Percentiles rank a stretch among this genome's conserved stretches.
Conservation (phyloP, 345 rosid genomes). For the Gossypium australe region DNA sequence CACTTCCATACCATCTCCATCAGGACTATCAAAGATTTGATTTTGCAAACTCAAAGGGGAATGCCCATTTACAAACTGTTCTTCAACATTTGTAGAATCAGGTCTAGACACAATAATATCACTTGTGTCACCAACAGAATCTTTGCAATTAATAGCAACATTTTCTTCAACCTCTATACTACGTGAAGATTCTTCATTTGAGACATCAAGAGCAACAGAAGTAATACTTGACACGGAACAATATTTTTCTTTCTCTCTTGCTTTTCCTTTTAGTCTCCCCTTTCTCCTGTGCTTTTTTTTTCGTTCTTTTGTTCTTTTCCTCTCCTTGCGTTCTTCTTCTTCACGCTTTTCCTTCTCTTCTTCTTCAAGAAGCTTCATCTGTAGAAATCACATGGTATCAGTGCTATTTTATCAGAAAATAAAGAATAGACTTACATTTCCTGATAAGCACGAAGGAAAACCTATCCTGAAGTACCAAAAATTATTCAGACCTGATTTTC, state of each 20-base stretch:
- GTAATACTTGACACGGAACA: conserved; percentile 27
- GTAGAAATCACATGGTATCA: conserved; percentile 21
- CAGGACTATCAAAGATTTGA: conserved; percentile 31
- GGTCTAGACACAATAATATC: conserved; percentile 44
- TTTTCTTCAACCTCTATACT: conserved; percentile 31
- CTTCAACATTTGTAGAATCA: conserved; percentile 45
- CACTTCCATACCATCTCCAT: conserved; percentile 23
- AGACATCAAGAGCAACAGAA: conserved; percentile 20
- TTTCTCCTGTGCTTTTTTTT: conserved; percentile 88
- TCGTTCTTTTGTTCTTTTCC: conserved; percentile 78
- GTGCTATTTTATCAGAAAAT: background rate
- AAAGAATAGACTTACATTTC: background rate
- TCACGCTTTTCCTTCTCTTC: conserved; percentile 94
- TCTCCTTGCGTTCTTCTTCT: conserved; percentile 87
- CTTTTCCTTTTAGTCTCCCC: conserved; percentile 86
- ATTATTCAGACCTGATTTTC: conserved; percentile 77
- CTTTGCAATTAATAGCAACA: background rate
- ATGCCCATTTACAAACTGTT: conserved; percentile 30
- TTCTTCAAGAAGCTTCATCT: conserved; percentile 91
- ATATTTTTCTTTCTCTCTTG: conserved; percentile 58
- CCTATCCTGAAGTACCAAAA: conserved; percentile 7
- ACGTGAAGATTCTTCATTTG: conserved; percentile 38
- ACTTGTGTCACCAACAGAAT: conserved; percentile 20
- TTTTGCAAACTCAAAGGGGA: conserved; percentile 30
- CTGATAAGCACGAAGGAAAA: background rate